These are phyloP conservation scores for Mrakia hoshinonis DNA, from an alignment of 768 basidiomycete species.

Conservation along the genomic window DNA sequence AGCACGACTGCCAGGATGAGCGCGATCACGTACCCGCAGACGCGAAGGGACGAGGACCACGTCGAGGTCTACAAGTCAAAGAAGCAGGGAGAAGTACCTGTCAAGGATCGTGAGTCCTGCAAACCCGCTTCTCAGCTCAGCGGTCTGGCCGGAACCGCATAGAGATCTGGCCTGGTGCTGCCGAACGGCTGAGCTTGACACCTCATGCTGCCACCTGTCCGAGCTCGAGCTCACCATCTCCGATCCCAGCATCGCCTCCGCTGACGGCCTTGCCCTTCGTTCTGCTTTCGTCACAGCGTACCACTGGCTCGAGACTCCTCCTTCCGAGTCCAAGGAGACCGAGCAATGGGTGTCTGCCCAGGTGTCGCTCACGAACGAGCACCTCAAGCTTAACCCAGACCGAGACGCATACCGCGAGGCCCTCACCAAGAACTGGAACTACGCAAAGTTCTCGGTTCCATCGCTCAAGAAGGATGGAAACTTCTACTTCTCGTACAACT, in stretches of 20 bases:
- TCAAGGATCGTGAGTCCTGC: slow-evolving; percentile 36
- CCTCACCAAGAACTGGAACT: slow-evolving; percentile 52
- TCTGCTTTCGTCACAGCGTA: slow-evolving; percentile 37
- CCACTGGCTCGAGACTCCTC: slow-evolving; percentile 57
- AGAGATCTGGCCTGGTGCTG: background rate
- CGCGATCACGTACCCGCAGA: slow-evolving; percentile 49
- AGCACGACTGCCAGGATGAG: background rate
- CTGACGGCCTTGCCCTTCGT: slow-evolving; percentile 43
- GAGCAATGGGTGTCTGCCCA: slow-evolving; percentile 42
- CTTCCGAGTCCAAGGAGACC: slow-evolving; percentile 51
- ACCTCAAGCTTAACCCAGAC: slow-evolving; percentile 59
- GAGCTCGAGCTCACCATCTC: background rate
- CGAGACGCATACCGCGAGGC: slow-evolving; percentile 52
- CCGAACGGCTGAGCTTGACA: background rate
- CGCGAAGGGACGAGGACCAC: slow-evolving; percentile 53
- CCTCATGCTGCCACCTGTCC: background rate
- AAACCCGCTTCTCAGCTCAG: background rate
- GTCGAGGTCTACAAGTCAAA: slow-evolving; percentile 62
- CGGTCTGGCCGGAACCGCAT: background rate
- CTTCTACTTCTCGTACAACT: slow-evolving; percentile 50
- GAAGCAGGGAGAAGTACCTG: slow-evolving; percentile 52
- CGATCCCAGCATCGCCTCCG: too few relatives aligned
- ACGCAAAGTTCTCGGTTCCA: slow-evolving; percentile 53
- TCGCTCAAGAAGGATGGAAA: slow-evolving; percentile 54
- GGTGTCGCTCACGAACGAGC: slow-evolving; percentile 45